Base-by-base conservation (phyloP, 306 rosid genomes). In the Quercus cerris region DNA sequence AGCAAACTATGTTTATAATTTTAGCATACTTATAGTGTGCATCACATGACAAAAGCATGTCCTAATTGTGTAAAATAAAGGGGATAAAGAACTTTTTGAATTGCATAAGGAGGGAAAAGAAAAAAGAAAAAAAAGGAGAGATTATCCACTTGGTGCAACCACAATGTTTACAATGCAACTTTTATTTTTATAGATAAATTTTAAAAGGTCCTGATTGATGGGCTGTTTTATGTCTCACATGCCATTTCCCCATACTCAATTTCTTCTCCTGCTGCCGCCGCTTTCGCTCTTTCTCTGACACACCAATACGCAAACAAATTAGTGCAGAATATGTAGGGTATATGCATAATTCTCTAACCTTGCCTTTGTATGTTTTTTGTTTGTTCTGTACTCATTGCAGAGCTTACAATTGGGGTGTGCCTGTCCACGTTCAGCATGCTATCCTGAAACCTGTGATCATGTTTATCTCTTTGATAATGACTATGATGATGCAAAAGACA, bases 401-500 rank as follows among this genome's bases (percentile, higher is more conserved):
- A 85, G 91, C 82, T 81, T 84, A 66, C 97, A 96, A 76, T 73
- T 90, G 87, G 93, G 99, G 58, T 96, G 99, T 82, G 82, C 89
- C 85, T 96, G 99, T 84, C 76, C 89, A 54, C 80, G 68, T 84
- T 82, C 83, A 67, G 73, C 88, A 19, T 96, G 99, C 84, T 51
- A 90, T 85, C 95, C 99, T 61, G 93, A 91, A 85, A 86, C 93
- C 33, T 96, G 99, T 81, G 97, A 88, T 86, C 99, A 96, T 52
- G 97, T 91, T 23, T 93, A 96, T 89, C 97, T 96, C 69, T 96
- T 96, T 79, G 90, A 90, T 78, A 89, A 78, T 79, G 99, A 96
- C 88, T 96, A 89, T 69, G 97, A 89, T 79, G 98, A 96, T 82
- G 97, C 99, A 75, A 93, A 84, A 76, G 99, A 96, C 84, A 88